Base-by-base conservation (phyloP, 2,329 filamentous ascomycete genomes). In the Colletotrichum cuscutae region DNA sequence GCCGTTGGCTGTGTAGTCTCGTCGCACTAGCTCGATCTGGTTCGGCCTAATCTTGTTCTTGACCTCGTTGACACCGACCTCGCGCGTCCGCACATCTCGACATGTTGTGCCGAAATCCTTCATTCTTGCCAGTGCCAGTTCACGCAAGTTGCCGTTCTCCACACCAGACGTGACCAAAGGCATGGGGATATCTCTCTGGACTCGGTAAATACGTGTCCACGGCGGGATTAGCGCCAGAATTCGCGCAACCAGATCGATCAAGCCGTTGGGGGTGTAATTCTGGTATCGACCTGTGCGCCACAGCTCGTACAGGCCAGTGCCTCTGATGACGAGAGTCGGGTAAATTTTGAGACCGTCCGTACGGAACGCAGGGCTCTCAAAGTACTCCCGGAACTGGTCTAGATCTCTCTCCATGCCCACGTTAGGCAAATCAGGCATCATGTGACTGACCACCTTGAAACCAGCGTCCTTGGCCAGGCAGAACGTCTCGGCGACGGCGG, bases 101-200 rank as follows among this genome's bases (percentile, higher is more conserved):
- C 97, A 99, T 1, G 94, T 95, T 0, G 97, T 99, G 62, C 97
- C 97, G 77, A 99, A 98, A 81, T 99, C 97, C 83, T 98, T 98
- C 97, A 99, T 99, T 26, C 97, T 89, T n/a, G 95, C 95, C 68
- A 99, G 86, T 0, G 97, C 96, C 61, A 99, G 86, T 82, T 99
- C 97, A 74, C 97, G 92, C 52, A 99, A 86, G 80, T 99, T 99
- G 74, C 97, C 97, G 77, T 99, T 99, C 84, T 99, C 97, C 0
- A 99, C 97, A 53, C 97, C 97, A 0, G 96, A 97, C 0, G 97
- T 98, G n/a, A 99, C 97, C 28, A 99, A 88, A 0, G 97, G 97
- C 97, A 99, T 99, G n/a, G 97, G 97, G 71, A 99, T 99, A 84
- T 99, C 97, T 81, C 97, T 92, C 86, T 99, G 97, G 0, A 99